These are phyloP conservation scores for Garcia nutans DNA, from an alignment of 345 rosid species.

Conservation along the genomic window DNA sequence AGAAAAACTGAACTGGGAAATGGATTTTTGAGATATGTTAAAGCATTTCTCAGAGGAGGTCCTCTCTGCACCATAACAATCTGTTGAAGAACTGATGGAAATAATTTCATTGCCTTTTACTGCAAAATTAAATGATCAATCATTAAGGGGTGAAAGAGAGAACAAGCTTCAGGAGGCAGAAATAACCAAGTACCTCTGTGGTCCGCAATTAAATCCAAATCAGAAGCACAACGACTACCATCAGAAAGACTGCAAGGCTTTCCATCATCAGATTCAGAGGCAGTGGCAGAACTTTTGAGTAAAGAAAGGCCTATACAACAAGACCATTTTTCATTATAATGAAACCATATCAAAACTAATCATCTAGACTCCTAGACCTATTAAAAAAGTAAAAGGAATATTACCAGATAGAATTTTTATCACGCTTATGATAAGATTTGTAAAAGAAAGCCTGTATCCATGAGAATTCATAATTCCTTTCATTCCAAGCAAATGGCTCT, in stretches of 20 bases:
- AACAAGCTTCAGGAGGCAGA: slow-evolving; percentile 5
- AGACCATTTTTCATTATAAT: slow-evolving; percentile 27
- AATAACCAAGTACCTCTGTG: slow-evolving; percentile 46
- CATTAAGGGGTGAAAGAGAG: background rate
- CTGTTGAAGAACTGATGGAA: slow-evolving; percentile 44
- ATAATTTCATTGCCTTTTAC: slow-evolving; percentile 44
- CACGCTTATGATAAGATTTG: slow-evolving; percentile 51
- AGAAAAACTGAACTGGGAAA: slow-evolving; percentile 39
- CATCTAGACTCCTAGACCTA: background rate
- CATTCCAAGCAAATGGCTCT: slow-evolving; percentile 90
- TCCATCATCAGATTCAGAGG: slow-evolving; percentile 19
- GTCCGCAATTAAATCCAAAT: slow-evolving; percentile 40
- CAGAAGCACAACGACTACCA: slow-evolving; percentile 32
- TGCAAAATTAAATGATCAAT: slow-evolving; percentile 35
- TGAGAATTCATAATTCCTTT: slow-evolving; percentile 43
- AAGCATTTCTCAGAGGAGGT: slow-evolving; percentile 38
- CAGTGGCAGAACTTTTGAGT: slow-evolving; percentile 33
- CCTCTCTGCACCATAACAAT: slow-evolving; percentile 36
- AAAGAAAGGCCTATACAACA: slow-evolving; percentile 53
- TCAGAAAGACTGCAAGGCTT: slow-evolving; percentile 37
- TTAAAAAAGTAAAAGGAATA: slow-evolving; percentile 6
- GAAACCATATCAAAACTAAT: background rate
- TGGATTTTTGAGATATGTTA: slow-evolving; percentile 48
- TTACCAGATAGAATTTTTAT: slow-evolving; percentile 84
- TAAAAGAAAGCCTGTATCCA: slow-evolving; percentile 49